Evolutionary conservation across 208 protist species (phyloP), one percentile per base, ranked within the genome.

Genomic region (Trypanosoma mega): DNA sequence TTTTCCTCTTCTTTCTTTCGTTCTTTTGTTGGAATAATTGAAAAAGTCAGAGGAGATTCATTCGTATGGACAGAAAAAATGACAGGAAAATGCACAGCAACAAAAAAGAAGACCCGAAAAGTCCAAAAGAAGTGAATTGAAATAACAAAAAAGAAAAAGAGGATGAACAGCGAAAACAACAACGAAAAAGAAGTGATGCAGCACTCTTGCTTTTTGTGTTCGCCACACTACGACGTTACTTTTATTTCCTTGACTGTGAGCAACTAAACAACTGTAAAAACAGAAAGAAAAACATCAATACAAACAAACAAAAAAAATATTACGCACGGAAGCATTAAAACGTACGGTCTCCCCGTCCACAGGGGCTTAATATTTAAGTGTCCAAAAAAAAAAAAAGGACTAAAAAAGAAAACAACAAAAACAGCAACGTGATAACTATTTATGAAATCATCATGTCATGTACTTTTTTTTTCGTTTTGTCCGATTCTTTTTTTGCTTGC

Each of bases 81-180:
- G 6, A 39, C 6, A 39, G 6, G 12, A 39, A 39, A 16, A 39
- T 16, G 12, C 12, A 39, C 12, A 48, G 24, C 30, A 58, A 20
- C 48, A 33, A 43, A 4, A 65, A 56, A 52, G 44, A 31, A 36
- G n/a, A n/a, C n/a, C n/a, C n/a, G n/a, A n/a, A n/a, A n/a, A n/a
- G n/a, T n/a, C n/a, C n/a, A 65, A 49, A 36, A 58, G 23, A 66
- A 66, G 33, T 26, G 6, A 53, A 53, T 51, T 48, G 62, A 63
- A 59, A 65, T 33, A 55, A 65, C 56, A 68, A 37, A 41, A 18
- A 60, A 50, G 36, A 50, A 58, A 18, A 61, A 61, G 30, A 53
- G 51, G 37, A 55, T 39, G 8, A 16, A 12, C 34, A 39, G 34
- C 12, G 12, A 39, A 39, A 39, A 39, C 6, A 12, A 39, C 6